Percentiles rank a stretch among this genome's conserved stretches.
phyloP scores from a whole-genome alignment of 108 stramenopile species.

The Skeletonema grethae region DNA sequence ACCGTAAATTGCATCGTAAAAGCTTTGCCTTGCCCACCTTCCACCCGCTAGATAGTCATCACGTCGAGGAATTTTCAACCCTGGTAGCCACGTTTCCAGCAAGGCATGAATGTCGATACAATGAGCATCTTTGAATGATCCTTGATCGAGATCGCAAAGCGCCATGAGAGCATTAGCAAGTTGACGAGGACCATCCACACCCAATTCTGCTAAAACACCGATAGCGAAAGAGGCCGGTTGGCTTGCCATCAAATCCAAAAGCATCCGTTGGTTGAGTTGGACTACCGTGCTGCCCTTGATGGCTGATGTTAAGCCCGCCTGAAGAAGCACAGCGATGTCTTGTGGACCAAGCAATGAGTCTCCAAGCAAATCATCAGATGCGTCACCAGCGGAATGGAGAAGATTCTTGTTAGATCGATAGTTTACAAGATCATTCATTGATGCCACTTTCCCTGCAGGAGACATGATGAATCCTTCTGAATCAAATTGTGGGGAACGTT shows the following conservation, averaged over 20 bases:
- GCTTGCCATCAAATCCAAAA: conserved; percentile 85
- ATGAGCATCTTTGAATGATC: conserved; percentile 71
- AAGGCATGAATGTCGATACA: conserved; percentile 79
- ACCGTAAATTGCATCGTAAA: conserved; percentile 84
- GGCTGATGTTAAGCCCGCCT: conserved; percentile 84
- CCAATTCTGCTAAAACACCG: conserved; percentile 88
- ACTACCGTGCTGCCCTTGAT: conserved; percentile 91
- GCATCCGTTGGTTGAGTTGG: conserved; percentile 91
- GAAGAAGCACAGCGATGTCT: conserved; percentile 89
- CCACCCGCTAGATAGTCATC: conserved; percentile 92
- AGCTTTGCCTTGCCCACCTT: conserved; percentile 87
- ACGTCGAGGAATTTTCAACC: conserved; percentile 76
- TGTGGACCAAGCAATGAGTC: conserved; percentile 90
- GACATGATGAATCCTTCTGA: conserved; percentile 54
- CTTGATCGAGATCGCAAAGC: conserved; percentile 87
- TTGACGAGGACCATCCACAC: conserved; percentile 72
- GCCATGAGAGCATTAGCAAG: conserved; percentile 73
- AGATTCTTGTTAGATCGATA: background rate
- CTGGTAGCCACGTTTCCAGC: conserved; percentile 87
- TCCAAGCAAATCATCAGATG: conserved; percentile 66
- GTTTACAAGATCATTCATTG: conserved; percentile 42
- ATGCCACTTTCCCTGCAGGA: conserved; percentile 77
- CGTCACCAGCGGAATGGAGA: background rate
- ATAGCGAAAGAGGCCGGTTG: conserved; percentile 84
- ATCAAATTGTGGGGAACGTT: conserved; percentile 51